A percentile compares a stretch with the other conserved stretches of the same genome.
Evolutionary conservation across 257 asterid genomes (phyloP).

Genomic region (Solanum sitiens): DNA sequence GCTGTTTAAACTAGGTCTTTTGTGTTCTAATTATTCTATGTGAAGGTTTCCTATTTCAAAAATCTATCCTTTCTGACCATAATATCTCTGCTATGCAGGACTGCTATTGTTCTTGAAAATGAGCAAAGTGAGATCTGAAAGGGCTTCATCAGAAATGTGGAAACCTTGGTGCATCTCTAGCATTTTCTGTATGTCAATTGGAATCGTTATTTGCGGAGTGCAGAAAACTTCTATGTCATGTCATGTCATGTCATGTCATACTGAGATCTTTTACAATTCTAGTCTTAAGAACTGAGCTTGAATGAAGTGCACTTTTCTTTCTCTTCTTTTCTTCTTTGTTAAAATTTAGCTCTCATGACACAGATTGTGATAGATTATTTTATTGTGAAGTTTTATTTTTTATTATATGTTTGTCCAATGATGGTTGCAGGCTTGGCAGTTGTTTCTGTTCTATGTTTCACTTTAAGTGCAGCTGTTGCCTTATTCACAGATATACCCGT

Average conservation of each 20-base stretch:
- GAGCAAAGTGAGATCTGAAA: conserved; percentile 92
- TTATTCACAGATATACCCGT: conserved; percentile 70
- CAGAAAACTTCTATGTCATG: not conserved
- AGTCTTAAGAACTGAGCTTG: not conserved
- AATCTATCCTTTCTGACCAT: not conserved
- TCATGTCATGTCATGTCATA: not conserved
- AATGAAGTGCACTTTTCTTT: not conserved
- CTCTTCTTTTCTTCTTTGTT: not conserved
- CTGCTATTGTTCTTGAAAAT: conserved; percentile 72
- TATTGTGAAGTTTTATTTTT: not conserved
- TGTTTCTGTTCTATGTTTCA: conserved; percentile 78
- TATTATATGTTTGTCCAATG: not conserved
- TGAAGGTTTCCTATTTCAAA: not conserved
- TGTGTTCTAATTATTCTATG: not conserved
- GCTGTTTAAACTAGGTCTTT: not conserved
- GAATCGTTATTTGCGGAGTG: not conserved
- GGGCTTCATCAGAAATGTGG: conserved; percentile 69
- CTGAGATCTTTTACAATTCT: not conserved
- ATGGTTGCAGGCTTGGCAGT: conserved; percentile 89
- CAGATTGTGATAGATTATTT: not conserved
- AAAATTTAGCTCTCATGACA: not conserved
- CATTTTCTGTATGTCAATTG: not conserved
- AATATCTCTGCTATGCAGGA: conserved; percentile 34
- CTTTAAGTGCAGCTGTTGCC: conserved; percentile 65
- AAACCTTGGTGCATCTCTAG: conserved; percentile 21